Percentiles rank a stretch among this genome's conserved stretches.
phyloP scores from a whole-genome alignment of 106 monocot genomes.

The Agapanthus africanus region DNA sequence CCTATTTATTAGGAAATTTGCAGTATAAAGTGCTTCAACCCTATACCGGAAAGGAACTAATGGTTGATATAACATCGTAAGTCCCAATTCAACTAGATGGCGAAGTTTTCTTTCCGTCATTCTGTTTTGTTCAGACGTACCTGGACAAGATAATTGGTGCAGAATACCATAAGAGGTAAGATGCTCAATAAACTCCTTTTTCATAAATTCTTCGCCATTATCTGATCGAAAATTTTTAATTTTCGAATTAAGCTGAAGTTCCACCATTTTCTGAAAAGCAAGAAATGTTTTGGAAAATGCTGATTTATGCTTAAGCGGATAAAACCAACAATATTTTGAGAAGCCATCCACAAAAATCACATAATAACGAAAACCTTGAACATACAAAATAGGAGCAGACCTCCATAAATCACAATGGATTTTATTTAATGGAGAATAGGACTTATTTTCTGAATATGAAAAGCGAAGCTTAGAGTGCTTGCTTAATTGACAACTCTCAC shows the following conservation, averaged over 20 bases:
- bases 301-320: not conserved
- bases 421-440: not conserved
- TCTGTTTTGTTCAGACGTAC: not conserved
- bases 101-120: slow-evolving; percentile 8
- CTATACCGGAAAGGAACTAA: not conserved
- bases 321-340: not conserved
- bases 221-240: not conserved
- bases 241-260: not conserved
- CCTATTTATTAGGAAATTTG: not conserved
- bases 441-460: not conserved
- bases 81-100: slow-evolving; percentile 2
- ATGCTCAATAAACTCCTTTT: not conserved
- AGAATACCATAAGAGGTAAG: not conserved
- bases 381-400: not conserved
- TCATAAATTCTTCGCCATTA: no score
- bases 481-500: not conserved
- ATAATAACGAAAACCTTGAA: not conserved
- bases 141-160: slow-evolving; percentile 7
- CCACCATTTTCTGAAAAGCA: not conserved
- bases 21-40: not conserved
- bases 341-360: not conserved
- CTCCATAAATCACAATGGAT: not conserved
- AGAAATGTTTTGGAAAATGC: not conserved
- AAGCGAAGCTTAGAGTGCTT: not conserved
- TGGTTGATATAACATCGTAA: not conserved